Base-by-base conservation (phyloP, 352 stramenopile species). In the Pythium myriotylum region DNA sequence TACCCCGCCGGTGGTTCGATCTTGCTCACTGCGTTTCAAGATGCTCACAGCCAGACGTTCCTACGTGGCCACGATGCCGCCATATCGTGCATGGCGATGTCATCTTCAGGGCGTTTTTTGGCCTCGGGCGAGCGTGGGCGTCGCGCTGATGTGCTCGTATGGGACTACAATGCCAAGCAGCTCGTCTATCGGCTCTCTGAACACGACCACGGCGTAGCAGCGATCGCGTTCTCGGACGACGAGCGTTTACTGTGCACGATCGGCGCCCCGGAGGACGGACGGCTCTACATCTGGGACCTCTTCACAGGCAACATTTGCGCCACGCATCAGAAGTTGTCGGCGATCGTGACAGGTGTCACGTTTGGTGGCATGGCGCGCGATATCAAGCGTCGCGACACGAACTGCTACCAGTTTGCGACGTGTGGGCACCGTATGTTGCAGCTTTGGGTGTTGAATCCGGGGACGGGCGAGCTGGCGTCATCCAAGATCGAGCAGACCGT, bases 201-300 rank as follows among this genome's bases (percentile, higher is more conserved):
- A 62, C 92, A 98, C 75, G 93, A 98, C 67, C 64, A 78, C 57
- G 92, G 88, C n/a, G 81, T 98, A 47, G 77, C 84, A 32, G 76
- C 77, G 10, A 61, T 98, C 5, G 77, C 80, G 13, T 98, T 98
- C 60, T 97, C 88, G 6, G 79, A 98, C 58, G 94, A 98, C 67
- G 93, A 94, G 57, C 77, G 84, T 27, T 67, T 98, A 32, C 65
- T 98, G 5, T 92, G 80, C 58, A 88, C 84, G 0, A 79, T 95
- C 42, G 92, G 92, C 12, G 55, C 69, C 7, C 72, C 73, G 1
- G 81, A 95, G 24, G 92, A 98, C 64, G 79, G 80, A 1, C 84
- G 89, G 17, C 68, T 98, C 26, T 93, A 95, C 61, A 68, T 97
- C 43, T 98, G 92, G 92, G 92, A 98, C 49, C 63, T 97, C 8